Base-by-base conservation (phyloP, 805 yeast genomes). In the Candida ortonii region DNA sequence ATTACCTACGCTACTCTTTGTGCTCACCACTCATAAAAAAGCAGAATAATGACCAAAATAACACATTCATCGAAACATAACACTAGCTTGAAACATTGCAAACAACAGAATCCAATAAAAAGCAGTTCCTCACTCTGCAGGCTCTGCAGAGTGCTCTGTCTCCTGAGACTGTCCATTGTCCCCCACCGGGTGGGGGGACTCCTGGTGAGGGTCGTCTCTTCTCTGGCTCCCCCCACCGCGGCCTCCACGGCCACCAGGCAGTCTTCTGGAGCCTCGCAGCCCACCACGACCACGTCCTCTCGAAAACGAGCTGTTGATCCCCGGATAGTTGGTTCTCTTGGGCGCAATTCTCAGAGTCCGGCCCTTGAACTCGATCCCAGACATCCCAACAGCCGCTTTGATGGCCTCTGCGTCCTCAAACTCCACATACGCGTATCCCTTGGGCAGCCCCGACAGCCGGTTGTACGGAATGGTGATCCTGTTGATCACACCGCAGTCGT, bases 371-470 rank as follows among this genome's bases (percentile, higher is more conserved):
- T 68, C 67, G 4, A 76, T 62, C 19, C 84, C 90, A 47, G 82
- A 76, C 44, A 82, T 65, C 9, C 69, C 64, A 25, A 84, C 64
- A 2, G 95, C 94, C 41, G 72, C 68, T 14, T 72, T 63, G 5
- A 83, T 89, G 7, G 72, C 68, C 11, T 71, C 71, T 4, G 70
- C 72, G 52, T 75, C 78, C 22, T 80, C 76, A 53, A 84, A 86
- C 56, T 86, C 95, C 44, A 86, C 72, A 58, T 84, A 86, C 0
- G 95, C 95, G 61, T 71, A 85, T 3, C 96, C 95, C 58, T 81
- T 84, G 28, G 95, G 89, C 45, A 73, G 79, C 4, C 93, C 90
- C 0, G 89, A 77, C 48, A 64, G 64, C 57, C 76, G 78, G 61
- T 86, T 83, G 45, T 70, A 65, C 55, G 84, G 61, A 30, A 87